Conservation (phyloP, 495 filamentous ascomycete genomes). For the Xylaria sp. region DNA sequence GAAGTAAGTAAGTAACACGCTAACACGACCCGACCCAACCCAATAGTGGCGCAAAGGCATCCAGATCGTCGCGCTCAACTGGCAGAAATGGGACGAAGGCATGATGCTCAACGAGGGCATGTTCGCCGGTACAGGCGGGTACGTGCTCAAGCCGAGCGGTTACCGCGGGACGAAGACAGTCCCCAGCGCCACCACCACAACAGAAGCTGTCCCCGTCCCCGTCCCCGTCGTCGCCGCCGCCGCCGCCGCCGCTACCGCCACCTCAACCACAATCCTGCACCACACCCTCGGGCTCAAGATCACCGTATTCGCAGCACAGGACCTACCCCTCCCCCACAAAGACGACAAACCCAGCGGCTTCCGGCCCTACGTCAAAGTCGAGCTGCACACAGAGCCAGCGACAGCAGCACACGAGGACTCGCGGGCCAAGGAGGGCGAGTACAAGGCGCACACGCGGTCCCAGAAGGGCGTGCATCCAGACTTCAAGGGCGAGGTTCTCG, state of each 20-base stretch:
- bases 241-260: background rate
- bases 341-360: conserved; percentile 67
- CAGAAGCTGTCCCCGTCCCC: background rate
- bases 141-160: conserved; percentile 80
- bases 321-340: conserved; percentile 59
- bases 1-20: background rate
- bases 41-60: conserved; percentile 83
- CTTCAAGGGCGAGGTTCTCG: conserved; percentile 68
- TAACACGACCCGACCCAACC: background rate
- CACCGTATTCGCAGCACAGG: conserved; percentile 62
- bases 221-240: background rate
- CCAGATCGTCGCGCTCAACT: conserved; percentile 93
- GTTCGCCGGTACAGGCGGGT: conserved; percentile 83
- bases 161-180: conserved; percentile 42
- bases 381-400: conserved; percentile 79
- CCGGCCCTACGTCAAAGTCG: conserved; percentile 79
- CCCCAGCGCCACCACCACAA: background rate
- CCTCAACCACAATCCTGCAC: conserved; percentile 41
- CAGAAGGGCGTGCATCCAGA: conserved; percentile 70
- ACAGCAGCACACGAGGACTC: conserved; percentile 48
- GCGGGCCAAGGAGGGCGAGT: conserved; percentile 64
- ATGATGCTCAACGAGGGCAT: conserved; percentile 97
- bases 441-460: conserved; percentile 72
- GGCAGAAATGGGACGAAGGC: conserved; percentile 88
- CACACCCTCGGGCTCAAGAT: conserved; percentile 61